phyloP scores from a whole-genome alignment of 2,329 filamentous ascomycete species.

The Cladosporium sp. region DNA sequence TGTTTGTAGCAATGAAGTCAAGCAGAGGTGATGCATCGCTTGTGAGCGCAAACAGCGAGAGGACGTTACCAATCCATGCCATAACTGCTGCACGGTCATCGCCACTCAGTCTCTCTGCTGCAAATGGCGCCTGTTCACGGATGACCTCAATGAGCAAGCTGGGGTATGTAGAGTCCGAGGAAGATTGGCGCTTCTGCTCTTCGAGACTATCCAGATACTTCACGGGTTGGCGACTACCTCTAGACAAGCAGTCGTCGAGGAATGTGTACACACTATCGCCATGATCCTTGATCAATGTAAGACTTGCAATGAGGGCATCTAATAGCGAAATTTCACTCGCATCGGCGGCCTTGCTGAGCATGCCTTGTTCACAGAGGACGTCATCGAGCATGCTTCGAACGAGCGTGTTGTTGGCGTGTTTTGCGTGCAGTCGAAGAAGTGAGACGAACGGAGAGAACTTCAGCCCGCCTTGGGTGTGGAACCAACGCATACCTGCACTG shows the following conservation, averaged over 20 bases:
- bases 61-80: conserved; percentile 18
- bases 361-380: conserved; percentile 61
- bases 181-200: conserved; percentile 19
- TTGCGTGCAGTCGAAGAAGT: conserved; percentile 57
- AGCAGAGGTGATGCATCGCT: neutral
- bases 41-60: neutral
- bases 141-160: conserved; percentile 68
- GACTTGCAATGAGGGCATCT: conserved; percentile 47
- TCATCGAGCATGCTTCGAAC: conserved; percentile 25
- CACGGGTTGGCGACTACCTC: conserved; percentile 71
- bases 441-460: conserved; percentile 66
- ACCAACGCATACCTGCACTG: conserved; percentile 87
- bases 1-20: neutral
- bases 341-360: conserved; percentile 48
- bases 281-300: conserved; percentile 15
- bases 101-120: conserved; percentile 15
- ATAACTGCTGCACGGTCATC: neutral
- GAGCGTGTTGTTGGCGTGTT: conserved; percentile 36
- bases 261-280: conserved; percentile 58
- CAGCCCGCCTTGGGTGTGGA: conserved; percentile 65
- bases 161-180: conserved; percentile 28
- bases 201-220: conserved; percentile 75
- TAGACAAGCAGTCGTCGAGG: conserved; percentile 75
- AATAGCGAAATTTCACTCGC: conserved; percentile 34
- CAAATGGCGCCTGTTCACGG: conserved; percentile 72